Percentiles rank a stretch among this genome's conserved stretches.
These are phyloP conservation scores for Lophium mytilinum DNA, from an alignment of 495 filamentous ascomycete genomes.

Conservation along the genomic window DNA sequence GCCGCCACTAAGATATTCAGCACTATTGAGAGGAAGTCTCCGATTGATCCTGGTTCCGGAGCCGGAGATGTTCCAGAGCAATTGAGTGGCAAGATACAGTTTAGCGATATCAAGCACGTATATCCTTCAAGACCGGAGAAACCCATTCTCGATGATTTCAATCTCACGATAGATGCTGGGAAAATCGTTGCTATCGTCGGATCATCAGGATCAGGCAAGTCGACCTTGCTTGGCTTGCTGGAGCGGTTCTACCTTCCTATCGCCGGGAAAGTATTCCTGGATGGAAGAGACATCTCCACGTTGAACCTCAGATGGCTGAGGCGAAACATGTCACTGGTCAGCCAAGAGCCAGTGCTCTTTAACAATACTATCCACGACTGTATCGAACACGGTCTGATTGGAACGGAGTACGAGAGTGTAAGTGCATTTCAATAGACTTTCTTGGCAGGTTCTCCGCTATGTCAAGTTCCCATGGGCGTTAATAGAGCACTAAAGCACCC, in stretches of 20 bases:
- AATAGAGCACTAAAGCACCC: no score
- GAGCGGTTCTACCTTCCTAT: constrained; percentile 91
- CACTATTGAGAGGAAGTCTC: constrained; percentile 86
- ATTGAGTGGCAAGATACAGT: constrained; percentile 69
- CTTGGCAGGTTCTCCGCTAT: constrained; percentile 35
- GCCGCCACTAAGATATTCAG: constrained; percentile 85
- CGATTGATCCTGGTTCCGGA: constrained; percentile 68
- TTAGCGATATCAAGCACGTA: constrained; percentile 81
- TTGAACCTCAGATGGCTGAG: constrained; percentile 88
- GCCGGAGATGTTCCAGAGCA: constrained; percentile 61
- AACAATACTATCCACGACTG: constrained; percentile 80
- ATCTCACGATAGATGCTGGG: constrained; percentile 68
- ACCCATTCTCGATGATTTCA: constrained; percentile 74
- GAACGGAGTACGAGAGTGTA: constrained; percentile 64
- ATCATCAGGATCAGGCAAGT: constrained; percentile 83
- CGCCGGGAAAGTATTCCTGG: constrained; percentile 67
- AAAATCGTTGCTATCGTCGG: constrained; percentile 84
- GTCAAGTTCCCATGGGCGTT: no score
- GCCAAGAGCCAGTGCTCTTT: constrained; percentile 79
- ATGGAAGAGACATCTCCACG: constrained; percentile 71
- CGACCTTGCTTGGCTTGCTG: constrained; percentile 83
- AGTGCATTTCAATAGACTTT: constrained; percentile 32
- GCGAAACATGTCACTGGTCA: constrained; percentile 83
- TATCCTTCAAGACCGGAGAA: constrained; percentile 92
- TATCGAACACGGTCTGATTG: constrained; percentile 80